Evolutionary conservation across 2,329 filamentous ascomycete genomes (phyloP).

Genomic region (Rutstroemia sp.): DNA sequence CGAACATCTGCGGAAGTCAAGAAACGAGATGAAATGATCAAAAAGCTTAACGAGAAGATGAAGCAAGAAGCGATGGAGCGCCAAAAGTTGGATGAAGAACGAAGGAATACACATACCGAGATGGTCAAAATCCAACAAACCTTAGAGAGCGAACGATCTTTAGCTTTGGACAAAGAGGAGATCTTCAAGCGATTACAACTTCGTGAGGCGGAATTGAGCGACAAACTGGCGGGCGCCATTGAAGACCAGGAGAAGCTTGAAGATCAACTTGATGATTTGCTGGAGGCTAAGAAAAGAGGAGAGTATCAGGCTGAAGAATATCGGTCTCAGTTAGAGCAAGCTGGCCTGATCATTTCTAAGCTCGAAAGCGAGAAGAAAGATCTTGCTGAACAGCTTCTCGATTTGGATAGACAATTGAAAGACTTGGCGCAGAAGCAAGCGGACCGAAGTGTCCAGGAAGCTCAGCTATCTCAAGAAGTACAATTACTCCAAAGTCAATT

Average conservation of each 20-base stretch:
- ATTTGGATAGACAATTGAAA: conserved; percentile 63
- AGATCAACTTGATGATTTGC: conserved; percentile 82
- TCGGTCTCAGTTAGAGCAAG: conserved; percentile 81
- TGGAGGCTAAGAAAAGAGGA: conserved; percentile 81
- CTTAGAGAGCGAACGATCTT: conserved; percentile 88
- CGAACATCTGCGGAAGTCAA: conserved; percentile 90
- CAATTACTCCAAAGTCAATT: conserved; percentile 90
- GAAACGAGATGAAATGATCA: conserved; percentile 89
- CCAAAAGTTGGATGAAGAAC: conserved; percentile 81
- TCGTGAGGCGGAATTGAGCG: conserved; percentile 84
- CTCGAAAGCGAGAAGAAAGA: conserved; percentile 81
- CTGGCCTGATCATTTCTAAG: conserved; percentile 75
- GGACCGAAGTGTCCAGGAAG: conserved; percentile 68
- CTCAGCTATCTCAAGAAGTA: conserved; percentile 72
- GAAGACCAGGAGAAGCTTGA: conserved; percentile 93
- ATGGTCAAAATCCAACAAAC: conserved; percentile 88
- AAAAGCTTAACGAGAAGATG: conserved; percentile 78
- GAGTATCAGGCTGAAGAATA: conserved; percentile 78
- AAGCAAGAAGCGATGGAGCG: conserved; percentile 65
- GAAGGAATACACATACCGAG: conserved; percentile 78
- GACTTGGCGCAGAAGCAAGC: conserved; percentile 65
- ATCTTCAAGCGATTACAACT: conserved; percentile 95
- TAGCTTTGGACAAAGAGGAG: conserved; percentile 96
- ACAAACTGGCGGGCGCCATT: conserved; percentile 85
- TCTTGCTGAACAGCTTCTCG: conserved; percentile 57